A percentile compares a stretch with the other conserved stretches of the same genome.
Evolutionary conservation across 108 stramenopile genomes (phyloP).

Genomic region (Cyclotella atomus): DNA sequence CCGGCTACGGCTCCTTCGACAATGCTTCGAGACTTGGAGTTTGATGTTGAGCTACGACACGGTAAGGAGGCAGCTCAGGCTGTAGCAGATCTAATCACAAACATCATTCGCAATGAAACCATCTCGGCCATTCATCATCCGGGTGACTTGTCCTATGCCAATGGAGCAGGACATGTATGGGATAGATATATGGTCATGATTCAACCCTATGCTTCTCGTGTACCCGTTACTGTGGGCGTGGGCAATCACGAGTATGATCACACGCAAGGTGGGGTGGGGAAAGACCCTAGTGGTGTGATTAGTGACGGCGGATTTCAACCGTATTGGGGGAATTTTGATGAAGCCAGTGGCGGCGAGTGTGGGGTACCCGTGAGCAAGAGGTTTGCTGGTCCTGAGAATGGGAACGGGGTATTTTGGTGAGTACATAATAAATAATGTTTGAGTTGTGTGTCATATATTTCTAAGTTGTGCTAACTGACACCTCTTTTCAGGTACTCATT

Average conservation of each 20-base stretch:
- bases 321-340: conserved; percentile 62
- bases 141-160: conserved; percentile 76
- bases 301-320: conserved; percentile 61
- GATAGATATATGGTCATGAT: conserved; percentile 79
- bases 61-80: conserved; percentile 36
- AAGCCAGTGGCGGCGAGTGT: conserved; percentile 79
- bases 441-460: too few relatives aligned
- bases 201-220: conserved; percentile 63
- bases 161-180: conserved; percentile 73
- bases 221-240: conserved; percentile 79
- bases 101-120: conserved; percentile 11
- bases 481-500: conserved; percentile 64
- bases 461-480: too few relatives aligned
- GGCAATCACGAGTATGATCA: conserved; percentile 94
- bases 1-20: not conserved
- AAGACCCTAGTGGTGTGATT: conserved; percentile 64
- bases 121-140: conserved; percentile 69
- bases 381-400: conserved; percentile 70
- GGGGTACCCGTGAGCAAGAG: conserved; percentile 71
- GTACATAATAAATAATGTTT: too few relatives aligned
- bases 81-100: conserved; percentile 31
- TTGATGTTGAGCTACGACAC: too few relatives aligned
- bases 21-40: too few relatives aligned
- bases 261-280: conserved; percentile 52
- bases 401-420: conserved; percentile 81